These are phyloP conservation scores for Apiotrichum gracile DNA, from an alignment of 1,284 basidiomycete species.

Conservation along the genomic window DNA sequence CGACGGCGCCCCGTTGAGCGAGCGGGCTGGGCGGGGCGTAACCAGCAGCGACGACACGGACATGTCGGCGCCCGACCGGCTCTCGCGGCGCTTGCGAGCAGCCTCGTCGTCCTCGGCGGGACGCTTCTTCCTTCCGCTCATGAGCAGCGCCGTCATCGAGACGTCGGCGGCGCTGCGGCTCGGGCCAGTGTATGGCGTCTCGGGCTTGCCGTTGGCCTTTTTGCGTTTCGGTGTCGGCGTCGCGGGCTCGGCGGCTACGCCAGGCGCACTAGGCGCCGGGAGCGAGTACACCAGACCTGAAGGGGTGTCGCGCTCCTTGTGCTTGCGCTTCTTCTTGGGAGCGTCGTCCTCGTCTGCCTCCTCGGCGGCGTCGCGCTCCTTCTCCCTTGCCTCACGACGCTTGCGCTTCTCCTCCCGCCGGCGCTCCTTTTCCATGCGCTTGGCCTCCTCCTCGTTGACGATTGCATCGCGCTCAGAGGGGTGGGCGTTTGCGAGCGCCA, in stretches of 20 bases:
- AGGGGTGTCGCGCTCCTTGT: background rate
- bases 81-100: background rate
- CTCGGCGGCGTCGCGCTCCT: background rate
- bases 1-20: no score
- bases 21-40: background rate
- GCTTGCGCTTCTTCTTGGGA: background rate
- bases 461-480: background rate
- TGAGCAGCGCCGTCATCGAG: background rate
- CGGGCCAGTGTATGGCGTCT: slow-evolving; percentile 3
- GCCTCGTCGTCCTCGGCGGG: background rate
- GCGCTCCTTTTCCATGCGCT: background rate
- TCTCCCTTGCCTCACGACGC: background rate
- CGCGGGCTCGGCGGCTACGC: background rate
- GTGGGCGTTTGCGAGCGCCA: background rate
- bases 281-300: background rate
- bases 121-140: background rate
- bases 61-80: background rate
- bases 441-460: background rate
- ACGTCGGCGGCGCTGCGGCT: background rate
- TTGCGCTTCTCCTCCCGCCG: background rate
- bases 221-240: background rate
- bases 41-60: background rate
- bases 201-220: background rate
- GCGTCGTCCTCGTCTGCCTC: background rate
- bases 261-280: background rate